A percentile compares a stretch with the other conserved stretches of the same genome.
Evolutionary conservation across 805 yeast genomes (phyloP).

Genomic region (Starmerella cellae): DNA sequence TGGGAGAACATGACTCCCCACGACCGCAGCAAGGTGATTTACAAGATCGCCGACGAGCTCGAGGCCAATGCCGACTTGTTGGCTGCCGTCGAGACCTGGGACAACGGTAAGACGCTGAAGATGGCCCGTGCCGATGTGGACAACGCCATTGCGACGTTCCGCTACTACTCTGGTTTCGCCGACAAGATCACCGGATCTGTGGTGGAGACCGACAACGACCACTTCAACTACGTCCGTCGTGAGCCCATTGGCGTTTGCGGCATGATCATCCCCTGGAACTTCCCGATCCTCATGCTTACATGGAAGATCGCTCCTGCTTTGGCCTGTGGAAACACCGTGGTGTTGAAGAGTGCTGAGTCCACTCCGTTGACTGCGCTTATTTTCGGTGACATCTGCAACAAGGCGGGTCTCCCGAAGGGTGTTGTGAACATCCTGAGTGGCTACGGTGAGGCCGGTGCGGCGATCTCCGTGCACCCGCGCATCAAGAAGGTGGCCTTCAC

Average conservation of each 20-base stretch:
- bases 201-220: slow-evolving; percentile 44
- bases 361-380: slow-evolving; percentile 59
- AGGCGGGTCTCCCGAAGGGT: slow-evolving; percentile 68
- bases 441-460: slow-evolving; percentile 56
- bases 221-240: slow-evolving; percentile 55
- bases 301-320: slow-evolving; percentile 79
- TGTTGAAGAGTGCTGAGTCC: slow-evolving; percentile 61
- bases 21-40: slow-evolving; percentile 48
- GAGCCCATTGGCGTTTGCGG: slow-evolving; percentile 58
- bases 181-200: slow-evolving; percentile 52
- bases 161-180: slow-evolving; percentile 64
- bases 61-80: slow-evolving; percentile 59
- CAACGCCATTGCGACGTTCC: slow-evolving; percentile 42
- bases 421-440: slow-evolving; percentile 62
- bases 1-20: slow-evolving; percentile 65
- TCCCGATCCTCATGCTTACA: slow-evolving; percentile 55
- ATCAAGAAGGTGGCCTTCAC: slow-evolving; percentile 86
- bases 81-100: slow-evolving; percentile 74
- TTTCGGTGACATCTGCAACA: slow-evolving; percentile 36
- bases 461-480: slow-evolving; percentile 44
- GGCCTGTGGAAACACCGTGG: slow-evolving; percentile 63
- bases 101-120: slow-evolving; percentile 65
- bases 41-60: slow-evolving; percentile 65
- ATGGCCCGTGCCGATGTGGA: slow-evolving; percentile 38
- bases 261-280: slow-evolving; percentile 62